phyloP scores from a whole-genome alignment of 2,329 filamentous ascomycete species.

The Trichoderma oligosporum region DNA sequence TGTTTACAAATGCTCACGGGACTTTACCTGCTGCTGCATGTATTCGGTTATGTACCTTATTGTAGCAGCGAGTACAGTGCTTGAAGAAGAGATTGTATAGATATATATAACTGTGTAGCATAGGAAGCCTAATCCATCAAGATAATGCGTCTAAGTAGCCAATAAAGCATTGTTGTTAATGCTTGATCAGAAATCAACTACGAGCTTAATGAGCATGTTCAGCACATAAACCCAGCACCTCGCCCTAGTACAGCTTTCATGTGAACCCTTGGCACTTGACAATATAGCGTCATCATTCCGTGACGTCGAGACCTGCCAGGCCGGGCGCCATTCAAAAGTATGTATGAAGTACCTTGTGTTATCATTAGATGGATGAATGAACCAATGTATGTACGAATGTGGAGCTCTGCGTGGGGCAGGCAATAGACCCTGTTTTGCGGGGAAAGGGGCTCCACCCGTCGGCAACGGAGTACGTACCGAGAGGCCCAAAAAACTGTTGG shows the following conservation, averaged over 20 bases:
- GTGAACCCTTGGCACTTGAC: not conserved
- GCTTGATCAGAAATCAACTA: no score
- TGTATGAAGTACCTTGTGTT: not conserved
- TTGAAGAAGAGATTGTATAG: no score
- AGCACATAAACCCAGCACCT: not conserved
- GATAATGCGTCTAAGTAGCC: not conserved
- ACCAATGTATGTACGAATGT: not conserved
- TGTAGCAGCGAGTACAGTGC: not conserved
- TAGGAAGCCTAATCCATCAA: not conserved
- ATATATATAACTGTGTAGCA: not conserved
- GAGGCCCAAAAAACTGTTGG: not conserved
- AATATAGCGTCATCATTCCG: slow-evolving; percentile 6
- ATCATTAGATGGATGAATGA: not conserved
- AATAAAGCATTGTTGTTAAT: no score
- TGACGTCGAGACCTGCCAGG: slow-evolving; percentile 8
- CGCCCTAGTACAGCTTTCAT: not conserved
- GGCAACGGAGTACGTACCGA: slow-evolving; percentile 17
- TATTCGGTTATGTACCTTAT: not conserved
- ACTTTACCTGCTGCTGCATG: not conserved
- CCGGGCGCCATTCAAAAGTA: no score
- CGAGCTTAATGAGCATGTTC: no score
- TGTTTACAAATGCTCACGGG: slow-evolving; percentile 11
- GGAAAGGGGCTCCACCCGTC: slow-evolving; percentile 2
- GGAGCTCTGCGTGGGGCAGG: slow-evolving; percentile 13
- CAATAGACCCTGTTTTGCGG: slow-evolving; percentile 21